phyloP scores from a whole-genome alignment of 257 asterid species.

The Nicotiana noctiflora region DNA sequence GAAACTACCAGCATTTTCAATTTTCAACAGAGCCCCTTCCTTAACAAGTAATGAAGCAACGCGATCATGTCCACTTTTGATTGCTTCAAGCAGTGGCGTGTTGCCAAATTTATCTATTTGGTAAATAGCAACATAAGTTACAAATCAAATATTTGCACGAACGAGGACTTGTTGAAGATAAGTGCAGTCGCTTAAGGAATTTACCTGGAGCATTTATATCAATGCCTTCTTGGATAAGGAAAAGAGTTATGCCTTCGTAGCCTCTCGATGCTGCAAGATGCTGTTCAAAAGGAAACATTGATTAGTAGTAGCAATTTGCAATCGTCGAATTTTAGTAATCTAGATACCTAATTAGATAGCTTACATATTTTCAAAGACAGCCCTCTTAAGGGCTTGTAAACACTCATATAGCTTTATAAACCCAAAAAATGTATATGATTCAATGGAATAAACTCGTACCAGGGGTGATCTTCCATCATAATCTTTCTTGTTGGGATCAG shows the following conservation, averaged over 20 bases:
- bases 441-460: slow-evolving; percentile 32
- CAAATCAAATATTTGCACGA: background rate
- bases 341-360: background rate
- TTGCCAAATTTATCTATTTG: slow-evolving; percentile 65
- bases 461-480: slow-evolving; percentile 85
- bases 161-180: background rate
- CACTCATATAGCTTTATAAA: too few species aligned
- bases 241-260: slow-evolving; percentile 53
- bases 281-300: slow-evolving; percentile 26
- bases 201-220: slow-evolving; percentile 60
- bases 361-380: too few species aligned
- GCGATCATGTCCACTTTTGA: slow-evolving; percentile 69
- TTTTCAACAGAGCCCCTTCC: slow-evolving; percentile 62
- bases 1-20: slow-evolving; percentile 60
- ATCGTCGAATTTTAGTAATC: background rate
- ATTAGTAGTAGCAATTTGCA: slow-evolving; percentile 8
- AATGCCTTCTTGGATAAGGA: slow-evolving; percentile 63
- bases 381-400: too few species aligned
- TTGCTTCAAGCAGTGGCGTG: slow-evolving; percentile 73
- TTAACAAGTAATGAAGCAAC: slow-evolving; percentile 54
- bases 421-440: background rate
- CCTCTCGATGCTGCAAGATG: slow-evolving; percentile 96
- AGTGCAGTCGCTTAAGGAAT: background rate
- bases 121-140: background rate
- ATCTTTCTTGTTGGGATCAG: slow-evolving; percentile 78